Evolutionary conservation across 2,329 filamentous ascomycete genomes (phyloP), one percentile per base, ranked within the genome.

Genomic region (Colletotrichum gigasporum): DNA sequence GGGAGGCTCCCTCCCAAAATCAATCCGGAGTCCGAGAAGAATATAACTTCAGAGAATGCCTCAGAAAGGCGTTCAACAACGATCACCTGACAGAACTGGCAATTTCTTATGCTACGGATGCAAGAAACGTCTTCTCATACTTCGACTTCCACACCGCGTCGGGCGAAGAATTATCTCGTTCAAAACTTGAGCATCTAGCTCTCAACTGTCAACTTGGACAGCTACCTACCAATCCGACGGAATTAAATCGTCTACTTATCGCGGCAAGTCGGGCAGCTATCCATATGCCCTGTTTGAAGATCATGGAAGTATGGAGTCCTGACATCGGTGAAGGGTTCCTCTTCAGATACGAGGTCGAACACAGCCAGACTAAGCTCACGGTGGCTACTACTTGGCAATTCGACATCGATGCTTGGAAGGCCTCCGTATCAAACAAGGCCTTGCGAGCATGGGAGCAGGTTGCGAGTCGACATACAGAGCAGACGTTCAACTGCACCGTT

Each of bases 221-320:
- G 22, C 32, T 41, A 24, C 8, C 12, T 41, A 1, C 1, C n/a
- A 58, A 22, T n/a, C 24, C 42, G 22, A 0, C 1, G 14, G 54
- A 58, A 5, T n/a, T 50, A 32, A n/a, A 11, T 2, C 4, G n/a
- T 24, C 44, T 48, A 4, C 54, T 58, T 32, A 5, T 16, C 0
- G 12, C 24, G 22, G 54, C 54, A 50, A 58, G 54, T 34, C 44
- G 32, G 22, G 44, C 54, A 32, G 44, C 22, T 50, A 30, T 11
- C 30, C 5, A 0, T 8, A 58, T 58, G 34, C 54, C 42, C 39
- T n/a, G 3, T 2, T 16, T 50, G 1, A 48, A 34, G 16, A 30
- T 50, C 4, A 3, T 58, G 44, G 54, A 58, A 32, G 8, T 58
- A 18, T 58, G 54, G 54, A 58, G 32, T n/a, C 54, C 54, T 41